A percentile compares a stretch with the other conserved stretches of the same genome.
These are phyloP conservation scores for Naganishia liquefaciens DNA, from an alignment of 1,284 basidiomycete genomes.

Conservation along the genomic window DNA sequence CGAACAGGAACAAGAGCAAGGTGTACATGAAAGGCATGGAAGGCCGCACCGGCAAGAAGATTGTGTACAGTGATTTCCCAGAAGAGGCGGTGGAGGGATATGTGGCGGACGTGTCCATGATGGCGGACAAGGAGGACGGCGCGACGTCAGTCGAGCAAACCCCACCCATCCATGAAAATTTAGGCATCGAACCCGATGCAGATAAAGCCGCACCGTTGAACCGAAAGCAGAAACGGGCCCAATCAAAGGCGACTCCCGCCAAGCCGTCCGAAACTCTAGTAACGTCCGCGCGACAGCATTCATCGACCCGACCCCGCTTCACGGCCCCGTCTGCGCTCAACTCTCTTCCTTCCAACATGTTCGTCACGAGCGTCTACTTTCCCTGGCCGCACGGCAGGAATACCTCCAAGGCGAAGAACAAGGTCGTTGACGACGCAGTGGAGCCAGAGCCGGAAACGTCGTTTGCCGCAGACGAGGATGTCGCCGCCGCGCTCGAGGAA, in stretches of 20 bases:
- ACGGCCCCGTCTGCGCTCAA: conserved; percentile 40
- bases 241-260: neutral
- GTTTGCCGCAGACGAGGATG: neutral
- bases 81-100: conserved; percentile 13
- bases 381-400: conserved; percentile 25
- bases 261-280: neutral
- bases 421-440: neutral
- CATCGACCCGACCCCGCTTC: conserved; percentile 29
- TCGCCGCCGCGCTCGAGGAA: neutral
- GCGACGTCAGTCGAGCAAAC: neutral
- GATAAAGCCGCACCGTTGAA: neutral
- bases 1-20: conserved; percentile 51
- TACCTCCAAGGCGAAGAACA: conserved; percentile 2
- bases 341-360: conserved; percentile 44
- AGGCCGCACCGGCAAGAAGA: conserved; percentile 40
- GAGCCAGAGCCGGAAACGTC: conserved; percentile 8
- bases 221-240: neutral
- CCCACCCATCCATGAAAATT: neutral
- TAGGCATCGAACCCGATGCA: neutral
- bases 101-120: conserved; percentile 10
- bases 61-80: conserved; percentile 38
- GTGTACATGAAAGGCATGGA: conserved; percentile 49
- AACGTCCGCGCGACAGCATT: conserved; percentile 20
- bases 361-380: conserved; percentile 43
- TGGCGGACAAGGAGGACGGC: neutral